These are phyloP conservation scores for Hemileccinum impolitum DNA, from an alignment of 768 basidiomycete species.

Conservation along the genomic window DNA sequence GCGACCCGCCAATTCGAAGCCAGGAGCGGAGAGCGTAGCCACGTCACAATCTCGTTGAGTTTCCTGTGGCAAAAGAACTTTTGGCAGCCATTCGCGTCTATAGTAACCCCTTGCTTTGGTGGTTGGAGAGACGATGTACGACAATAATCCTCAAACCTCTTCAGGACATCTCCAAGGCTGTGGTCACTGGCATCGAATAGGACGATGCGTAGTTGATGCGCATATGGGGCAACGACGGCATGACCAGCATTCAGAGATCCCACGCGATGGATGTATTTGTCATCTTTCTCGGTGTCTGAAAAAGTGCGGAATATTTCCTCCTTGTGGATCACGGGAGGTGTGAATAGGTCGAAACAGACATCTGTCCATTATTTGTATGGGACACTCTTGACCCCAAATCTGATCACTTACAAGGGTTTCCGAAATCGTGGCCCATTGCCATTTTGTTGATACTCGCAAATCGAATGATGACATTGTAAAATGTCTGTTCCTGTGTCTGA, in stretches of 20 bases:
- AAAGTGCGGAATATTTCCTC: constrained; percentile 57
- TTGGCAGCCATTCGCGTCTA: constrained; percentile 46
- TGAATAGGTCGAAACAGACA: constrained; percentile 63
- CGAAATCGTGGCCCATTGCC: constrained; percentile 56
- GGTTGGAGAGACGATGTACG: constrained; percentile 42
- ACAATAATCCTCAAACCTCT: constrained; percentile 55
- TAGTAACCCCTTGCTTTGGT: constrained; percentile 32
- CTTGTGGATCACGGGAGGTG: constrained; percentile 61
- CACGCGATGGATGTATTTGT: constrained; percentile 53
- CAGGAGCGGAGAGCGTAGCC: constrained; percentile 42
- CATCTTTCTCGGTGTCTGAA: constrained; percentile 32
- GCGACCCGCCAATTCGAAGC: constrained; percentile 53
- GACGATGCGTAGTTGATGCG: constrained; percentile 64
- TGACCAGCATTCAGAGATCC: constrained; percentile 60
- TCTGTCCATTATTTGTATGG: constrained; percentile 36
- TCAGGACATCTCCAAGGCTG: constrained; percentile 32
- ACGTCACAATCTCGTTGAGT: constrained; percentile 43
- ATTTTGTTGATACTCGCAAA: constrained; percentile 60
- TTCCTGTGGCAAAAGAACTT: constrained; percentile 50
- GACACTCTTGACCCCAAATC: background rate
- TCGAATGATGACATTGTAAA: constrained; percentile 49
- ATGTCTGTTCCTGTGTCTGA: constrained; percentile 46
- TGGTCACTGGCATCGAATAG: constrained; percentile 48
- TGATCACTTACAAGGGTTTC: constrained; percentile 54
- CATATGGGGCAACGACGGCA: constrained; percentile 59